Conservation (phyloP, 352 stramenopile species). For the Pythium pectinolyticum region DNA sequence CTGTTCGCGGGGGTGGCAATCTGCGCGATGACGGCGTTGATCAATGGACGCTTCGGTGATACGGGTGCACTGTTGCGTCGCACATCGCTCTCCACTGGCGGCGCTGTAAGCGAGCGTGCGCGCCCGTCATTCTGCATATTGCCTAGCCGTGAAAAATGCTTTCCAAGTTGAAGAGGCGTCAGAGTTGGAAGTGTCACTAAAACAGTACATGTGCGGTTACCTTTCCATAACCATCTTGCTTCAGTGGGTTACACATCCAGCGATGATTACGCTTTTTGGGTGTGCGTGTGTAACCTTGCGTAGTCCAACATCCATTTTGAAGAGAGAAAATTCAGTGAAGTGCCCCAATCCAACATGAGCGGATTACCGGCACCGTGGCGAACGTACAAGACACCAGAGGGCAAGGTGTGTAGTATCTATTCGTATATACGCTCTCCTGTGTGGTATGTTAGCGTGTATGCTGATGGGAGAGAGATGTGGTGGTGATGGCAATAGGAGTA, state of each 20-base stretch:
- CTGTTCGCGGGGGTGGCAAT: neutral
- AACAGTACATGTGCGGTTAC: neutral
- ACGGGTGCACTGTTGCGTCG: neutral
- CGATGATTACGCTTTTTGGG: too few relatives aligned
- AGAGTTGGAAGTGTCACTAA: neutral
- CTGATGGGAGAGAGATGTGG: neutral
- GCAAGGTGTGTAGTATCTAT: slow-evolving; percentile 52
- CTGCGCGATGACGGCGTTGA: neutral
- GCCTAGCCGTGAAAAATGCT: neutral
- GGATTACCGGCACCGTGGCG: slow-evolving; percentile 69
- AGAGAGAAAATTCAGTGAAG: neutral
- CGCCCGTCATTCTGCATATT: slow-evolving; percentile 2
- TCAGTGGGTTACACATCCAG: too few relatives aligned
- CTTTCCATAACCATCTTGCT: neutral
- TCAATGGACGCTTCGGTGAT: neutral
- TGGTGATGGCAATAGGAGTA: slow-evolving; percentile 61
- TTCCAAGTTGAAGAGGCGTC: slow-evolving; percentile 22
- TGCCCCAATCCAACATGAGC: slow-evolving; percentile 1
- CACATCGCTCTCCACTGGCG: neutral
- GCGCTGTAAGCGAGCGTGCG: slow-evolving; percentile 2
- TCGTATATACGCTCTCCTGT: neutral
- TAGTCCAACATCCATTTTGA: slow-evolving; percentile 2
- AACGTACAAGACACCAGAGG: slow-evolving; percentile 86
- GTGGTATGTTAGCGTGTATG: neutral
- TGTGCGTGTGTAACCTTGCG: neutral